Percentiles rank a stretch among this genome's conserved stretches.
Evolutionary conservation across 345 rosid species (phyloP).

Genomic region (Ricinus communis): DNA sequence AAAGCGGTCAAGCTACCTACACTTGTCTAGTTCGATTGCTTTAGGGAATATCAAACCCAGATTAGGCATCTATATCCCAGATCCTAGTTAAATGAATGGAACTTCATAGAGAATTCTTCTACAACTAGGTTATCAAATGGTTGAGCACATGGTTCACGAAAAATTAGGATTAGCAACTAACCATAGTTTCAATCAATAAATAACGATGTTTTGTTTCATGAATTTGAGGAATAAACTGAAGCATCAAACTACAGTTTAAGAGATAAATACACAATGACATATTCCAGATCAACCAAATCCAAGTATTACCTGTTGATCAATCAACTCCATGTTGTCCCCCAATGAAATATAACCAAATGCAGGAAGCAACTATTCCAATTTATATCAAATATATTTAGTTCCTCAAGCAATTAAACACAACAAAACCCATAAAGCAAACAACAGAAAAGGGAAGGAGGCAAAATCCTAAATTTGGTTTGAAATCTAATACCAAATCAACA

Average conservation of each 20-base stretch:
- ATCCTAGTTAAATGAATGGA: too few relatives aligned
- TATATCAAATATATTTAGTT: not conserved
- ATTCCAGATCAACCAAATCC: not conserved
- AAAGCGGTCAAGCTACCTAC: too few relatives aligned
- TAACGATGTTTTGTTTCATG: too few relatives aligned
- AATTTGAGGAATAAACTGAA: not conserved
- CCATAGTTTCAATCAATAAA: too few relatives aligned
- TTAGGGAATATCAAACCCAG: too few relatives aligned
- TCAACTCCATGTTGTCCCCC: not conserved
- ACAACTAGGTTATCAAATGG: too few relatives aligned
- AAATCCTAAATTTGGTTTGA: not conserved
- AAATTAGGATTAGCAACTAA: too few relatives aligned
- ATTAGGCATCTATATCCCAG: too few relatives aligned
- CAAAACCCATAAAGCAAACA: not conserved
- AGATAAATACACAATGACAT: not conserved
- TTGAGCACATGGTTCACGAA: too few relatives aligned
- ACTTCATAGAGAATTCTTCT: too few relatives aligned
- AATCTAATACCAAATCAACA: not conserved
- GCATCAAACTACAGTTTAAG: not conserved
- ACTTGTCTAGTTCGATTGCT: too few relatives aligned
- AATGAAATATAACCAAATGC: not conserved
- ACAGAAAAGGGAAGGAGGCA: not conserved
- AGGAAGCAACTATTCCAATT: constrained; percentile 7
- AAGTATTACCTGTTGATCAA: not conserved
- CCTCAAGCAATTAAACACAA: not conserved